Evolutionary conservation across 202 grass and related monocot species (phyloP).

Genomic region (Thinopyrum obtusiflorum): DNA sequence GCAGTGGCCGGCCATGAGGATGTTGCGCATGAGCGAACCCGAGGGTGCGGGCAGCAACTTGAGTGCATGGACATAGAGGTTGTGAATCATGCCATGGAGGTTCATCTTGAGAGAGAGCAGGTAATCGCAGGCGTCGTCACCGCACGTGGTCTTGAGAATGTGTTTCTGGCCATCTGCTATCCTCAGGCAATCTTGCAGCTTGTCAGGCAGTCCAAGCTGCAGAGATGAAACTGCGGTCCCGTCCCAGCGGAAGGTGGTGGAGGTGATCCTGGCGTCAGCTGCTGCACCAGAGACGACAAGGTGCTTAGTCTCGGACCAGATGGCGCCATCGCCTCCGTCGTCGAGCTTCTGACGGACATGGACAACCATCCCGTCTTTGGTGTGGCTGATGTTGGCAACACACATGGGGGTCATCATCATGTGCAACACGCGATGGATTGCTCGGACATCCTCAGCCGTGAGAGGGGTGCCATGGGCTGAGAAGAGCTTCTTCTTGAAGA

Average conservation of each 20-base stretch:
- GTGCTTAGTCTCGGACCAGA: too few relatives aligned
- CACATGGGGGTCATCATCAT: background rate
- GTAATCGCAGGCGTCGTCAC: background rate
- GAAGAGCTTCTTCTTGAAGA: background rate
- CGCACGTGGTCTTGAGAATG: background rate
- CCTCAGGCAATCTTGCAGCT: background rate
- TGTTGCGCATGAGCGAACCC: too few relatives aligned
- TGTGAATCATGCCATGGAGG: too few relatives aligned
- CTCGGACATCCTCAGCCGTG: background rate
- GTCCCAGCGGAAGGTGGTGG: background rate
- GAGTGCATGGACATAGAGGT: too few relatives aligned
- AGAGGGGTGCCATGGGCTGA: background rate
- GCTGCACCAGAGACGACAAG: too few relatives aligned
- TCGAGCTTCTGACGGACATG: background rate
- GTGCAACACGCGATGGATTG: background rate
- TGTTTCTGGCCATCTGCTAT: background rate
- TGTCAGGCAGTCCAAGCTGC: background rate
- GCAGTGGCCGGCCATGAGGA: too few relatives aligned
- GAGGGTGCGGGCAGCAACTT: too few relatives aligned
- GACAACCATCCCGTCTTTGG: background rate
- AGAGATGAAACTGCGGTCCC: background rate
- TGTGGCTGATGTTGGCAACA: background rate
- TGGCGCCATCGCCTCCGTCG: too few relatives aligned
- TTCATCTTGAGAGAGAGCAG: background rate
- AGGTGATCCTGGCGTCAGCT: background rate